Percentiles rank a stretch among this genome's conserved stretches.
Evolutionary conservation across 1,139 yeast genomes (phyloP).

Genomic region (Spathaspora jeffriesii): DNA sequence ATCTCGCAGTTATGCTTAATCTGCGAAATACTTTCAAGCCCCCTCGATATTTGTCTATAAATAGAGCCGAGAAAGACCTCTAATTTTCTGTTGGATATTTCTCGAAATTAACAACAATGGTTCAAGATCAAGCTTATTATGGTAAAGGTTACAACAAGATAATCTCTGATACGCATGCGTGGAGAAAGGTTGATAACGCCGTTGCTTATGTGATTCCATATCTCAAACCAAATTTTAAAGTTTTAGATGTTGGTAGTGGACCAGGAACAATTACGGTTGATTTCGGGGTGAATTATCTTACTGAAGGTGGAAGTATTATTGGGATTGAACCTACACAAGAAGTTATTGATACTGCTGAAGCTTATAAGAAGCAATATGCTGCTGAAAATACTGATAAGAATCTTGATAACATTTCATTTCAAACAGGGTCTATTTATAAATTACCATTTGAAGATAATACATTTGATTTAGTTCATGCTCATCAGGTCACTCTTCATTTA

Average conservation of each 20-base stretch:
- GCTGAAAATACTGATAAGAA: slow-evolving; percentile 8
- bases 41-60: not conserved
- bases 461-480: slow-evolving; percentile 40
- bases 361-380: slow-evolving; percentile 13
- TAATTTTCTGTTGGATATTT: not conserved
- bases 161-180: slow-evolving; percentile 28
- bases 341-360: slow-evolving; percentile 25
- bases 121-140: slow-evolving; percentile 23
- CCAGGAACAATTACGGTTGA: slow-evolving; percentile 42
- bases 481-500: slow-evolving; percentile 40
- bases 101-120: slow-evolving; percentile 1
- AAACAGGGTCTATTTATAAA: slow-evolving; percentile 27
- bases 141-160: slow-evolving; percentile 20
- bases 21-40: not conserved
- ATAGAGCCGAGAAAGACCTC: not conserved
- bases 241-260: slow-evolving; percentile 44
- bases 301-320: slow-evolving; percentile 22
- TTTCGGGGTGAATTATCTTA: slow-evolving; percentile 20
- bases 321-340: slow-evolving; percentile 36
- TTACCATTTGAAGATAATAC: slow-evolving; percentile 34
- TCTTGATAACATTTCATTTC: slow-evolving; percentile 26
- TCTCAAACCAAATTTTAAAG: slow-evolving; percentile 22
- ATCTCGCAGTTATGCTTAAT: not conserved
- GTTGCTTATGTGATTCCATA: slow-evolving; percentile 26
- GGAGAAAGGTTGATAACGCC: slow-evolving; percentile 33